Conservation (phyloP, 192 early-diverging fungal genomes). For the Backusella psychrophila region DNA sequence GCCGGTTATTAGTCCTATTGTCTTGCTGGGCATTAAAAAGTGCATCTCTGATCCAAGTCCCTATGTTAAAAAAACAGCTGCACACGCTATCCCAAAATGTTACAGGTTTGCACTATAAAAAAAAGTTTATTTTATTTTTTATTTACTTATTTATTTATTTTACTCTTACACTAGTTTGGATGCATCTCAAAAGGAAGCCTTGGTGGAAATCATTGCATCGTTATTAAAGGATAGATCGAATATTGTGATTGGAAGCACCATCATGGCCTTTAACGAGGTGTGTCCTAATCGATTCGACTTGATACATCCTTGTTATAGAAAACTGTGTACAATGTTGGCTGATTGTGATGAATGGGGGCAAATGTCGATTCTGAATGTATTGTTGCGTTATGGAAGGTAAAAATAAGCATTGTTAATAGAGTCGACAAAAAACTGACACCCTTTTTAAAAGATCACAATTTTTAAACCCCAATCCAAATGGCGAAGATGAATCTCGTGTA, state of each 20-base stretch:
- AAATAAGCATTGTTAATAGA: background rate
- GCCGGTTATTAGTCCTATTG: slow-evolving; percentile 88
- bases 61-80: slow-evolving; percentile 92
- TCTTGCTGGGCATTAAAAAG: slow-evolving; percentile 88
- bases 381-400: slow-evolving; percentile 77
- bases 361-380: slow-evolving; percentile 74
- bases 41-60: slow-evolving; percentile 82
- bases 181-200: slow-evolving; percentile 65
- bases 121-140: slow-evolving; percentile 4
- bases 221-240: slow-evolving; percentile 84
- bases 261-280: slow-evolving; percentile 82
- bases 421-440: background rate
- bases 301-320: slow-evolving; percentile 87
- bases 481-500: slow-evolving; percentile 15
- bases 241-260: slow-evolving; percentile 83
- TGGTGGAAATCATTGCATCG: slow-evolving; percentile 71
- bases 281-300: slow-evolving; percentile 84
- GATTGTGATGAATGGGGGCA: slow-evolving; percentile 98
- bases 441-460: slow-evolving; percentile 41
- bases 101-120: slow-evolving; percentile 51
- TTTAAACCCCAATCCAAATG: slow-evolving; percentile 52
- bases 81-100: slow-evolving; percentile 87
- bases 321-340: slow-evolving; percentile 79
- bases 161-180: slow-evolving; percentile 60
- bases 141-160: background rate